Percentiles rank a stretch among this genome's conserved stretches.
Evolutionary conservation across 768 basidiomycete genomes (phyloP).

Genomic region (Tubosaeta sp.): DNA sequence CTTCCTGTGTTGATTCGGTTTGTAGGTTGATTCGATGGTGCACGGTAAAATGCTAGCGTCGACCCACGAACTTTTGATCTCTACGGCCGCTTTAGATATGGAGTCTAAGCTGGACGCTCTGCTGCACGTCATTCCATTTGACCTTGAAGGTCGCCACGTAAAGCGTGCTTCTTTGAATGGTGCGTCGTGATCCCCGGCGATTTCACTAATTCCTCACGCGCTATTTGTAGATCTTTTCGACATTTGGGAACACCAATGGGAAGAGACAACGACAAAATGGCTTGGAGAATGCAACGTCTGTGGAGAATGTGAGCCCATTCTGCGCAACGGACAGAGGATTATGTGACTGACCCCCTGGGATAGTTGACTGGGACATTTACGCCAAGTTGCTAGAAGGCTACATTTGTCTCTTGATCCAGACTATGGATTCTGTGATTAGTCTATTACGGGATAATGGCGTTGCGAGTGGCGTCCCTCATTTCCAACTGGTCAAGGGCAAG

Average conservation of each 20-base stretch:
- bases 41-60: slow-evolving; percentile 39
- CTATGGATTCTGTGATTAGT: slow-evolving; percentile 26
- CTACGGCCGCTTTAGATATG: slow-evolving; percentile 49
- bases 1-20: slow-evolving; percentile 4
- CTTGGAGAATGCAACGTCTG: slow-evolving; percentile 25
- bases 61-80: slow-evolving; percentile 45
- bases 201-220: background rate
- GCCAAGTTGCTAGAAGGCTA: slow-evolving; percentile 40
- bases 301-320: slow-evolving; percentile 43
- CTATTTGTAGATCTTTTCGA: slow-evolving; percentile 23
- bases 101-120: slow-evolving; percentile 50
- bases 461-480: slow-evolving; percentile 31
- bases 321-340: background rate
- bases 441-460: slow-evolving; percentile 28
- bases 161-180: slow-evolving; percentile 44
- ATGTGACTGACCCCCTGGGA: slow-evolving; percentile 1
- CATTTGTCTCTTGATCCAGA: slow-evolving; percentile 38
- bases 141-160: slow-evolving; percentile 56
- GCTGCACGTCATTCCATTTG: slow-evolving; percentile 43
- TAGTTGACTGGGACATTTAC: slow-evolving; percentile 59
- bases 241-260: slow-evolving; percentile 23
- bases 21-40: slow-evolving; percentile 48
- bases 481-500: slow-evolving; percentile 29
- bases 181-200: slow-evolving; percentile 27
- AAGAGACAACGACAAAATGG: slow-evolving; percentile 16